Percentiles rank a stretch among this genome's conserved stretches.
Conservation (phyloP, 768 basidiomycete species). For the Termitomyces sp. region DNA sequence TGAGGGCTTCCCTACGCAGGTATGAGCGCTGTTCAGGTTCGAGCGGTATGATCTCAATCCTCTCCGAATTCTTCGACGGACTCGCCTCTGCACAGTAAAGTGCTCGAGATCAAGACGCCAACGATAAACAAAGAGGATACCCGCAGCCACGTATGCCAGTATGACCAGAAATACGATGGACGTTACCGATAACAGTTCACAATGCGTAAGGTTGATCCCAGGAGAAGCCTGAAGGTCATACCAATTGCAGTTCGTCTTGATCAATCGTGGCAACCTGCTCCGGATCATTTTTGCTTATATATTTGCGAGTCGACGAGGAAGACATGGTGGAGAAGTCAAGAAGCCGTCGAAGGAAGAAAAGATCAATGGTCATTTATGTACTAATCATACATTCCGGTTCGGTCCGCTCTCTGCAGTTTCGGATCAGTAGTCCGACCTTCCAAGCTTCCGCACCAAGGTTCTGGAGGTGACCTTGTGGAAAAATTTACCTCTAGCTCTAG, state of each 20-base stretch:
- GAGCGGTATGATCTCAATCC: slow-evolving; percentile 97
- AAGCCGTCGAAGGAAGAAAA: not conserved
- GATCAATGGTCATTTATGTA: slow-evolving; percentile 7
- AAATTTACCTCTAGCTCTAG: too few relatives aligned
- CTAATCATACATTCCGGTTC: not conserved
- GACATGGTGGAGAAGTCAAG: slow-evolving; percentile 15
- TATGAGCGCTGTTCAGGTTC: slow-evolving; percentile 98
- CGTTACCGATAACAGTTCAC: slow-evolving; percentile 60
- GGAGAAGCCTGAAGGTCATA: slow-evolving; percentile 25
- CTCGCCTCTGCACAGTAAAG: slow-evolving; percentile 17
- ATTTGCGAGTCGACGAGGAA: slow-evolving; percentile 18
- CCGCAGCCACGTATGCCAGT: slow-evolving; percentile 79
- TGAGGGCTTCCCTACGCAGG: slow-evolving; percentile 98
- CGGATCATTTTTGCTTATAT: slow-evolving; percentile 18
- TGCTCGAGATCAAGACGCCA: slow-evolving; percentile 18
- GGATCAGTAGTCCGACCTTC: too few relatives aligned
- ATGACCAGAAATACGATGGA: slow-evolving; percentile 49
- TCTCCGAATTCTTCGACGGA: slow-evolving; percentile 27
- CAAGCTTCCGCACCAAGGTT: too few relatives aligned
- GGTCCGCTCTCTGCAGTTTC: not conserved
- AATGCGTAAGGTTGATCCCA: slow-evolving; percentile 22
- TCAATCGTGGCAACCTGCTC: slow-evolving; percentile 24
- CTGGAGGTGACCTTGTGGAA: too few relatives aligned
- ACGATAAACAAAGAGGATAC: slow-evolving; percentile 57
- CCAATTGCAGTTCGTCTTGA: slow-evolving; percentile 42